Percentiles rank a stretch among this genome's conserved stretches.
These are phyloP conservation scores for Erodium moschatum DNA, from an alignment of 441 rosid genomes.

Conservation along the genomic window DNA sequence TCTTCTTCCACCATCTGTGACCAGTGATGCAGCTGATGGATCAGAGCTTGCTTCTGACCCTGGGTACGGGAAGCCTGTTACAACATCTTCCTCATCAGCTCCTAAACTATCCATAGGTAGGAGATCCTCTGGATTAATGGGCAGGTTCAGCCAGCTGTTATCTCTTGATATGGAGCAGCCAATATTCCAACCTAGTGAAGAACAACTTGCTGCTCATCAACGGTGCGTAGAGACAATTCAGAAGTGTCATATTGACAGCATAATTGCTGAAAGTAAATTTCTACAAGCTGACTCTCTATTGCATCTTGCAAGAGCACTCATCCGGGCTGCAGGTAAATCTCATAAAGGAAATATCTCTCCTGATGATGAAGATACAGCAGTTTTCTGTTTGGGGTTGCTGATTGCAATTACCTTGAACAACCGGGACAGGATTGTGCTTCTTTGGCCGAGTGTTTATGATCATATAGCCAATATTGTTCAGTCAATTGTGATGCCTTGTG, in stretches of 20 bases:
- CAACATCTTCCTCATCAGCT: slow-evolving; percentile 50
- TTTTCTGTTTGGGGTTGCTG: slow-evolving; percentile 85
- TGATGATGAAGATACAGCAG: slow-evolving; percentile 91
- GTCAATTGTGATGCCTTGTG: slow-evolving; percentile 81
- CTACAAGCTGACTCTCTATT: slow-evolving; percentile 77
- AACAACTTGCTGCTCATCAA: slow-evolving; percentile 91
- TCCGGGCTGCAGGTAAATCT: slow-evolving; percentile 77
- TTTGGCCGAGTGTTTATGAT: slow-evolving; percentile 93
- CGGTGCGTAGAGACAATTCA: slow-evolving; percentile 76
- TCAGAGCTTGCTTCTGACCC: slow-evolving; percentile 72
- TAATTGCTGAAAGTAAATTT: slow-evolving; percentile 87
- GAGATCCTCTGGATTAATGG: slow-evolving; percentile 90
- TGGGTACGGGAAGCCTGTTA: slow-evolving; percentile 60
- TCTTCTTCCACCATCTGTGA: slow-evolving; percentile 93
- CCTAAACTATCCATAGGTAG: slow-evolving; percentile 53
- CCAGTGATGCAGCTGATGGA: slow-evolving; percentile 93
- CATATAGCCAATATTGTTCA: slow-evolving; percentile 86
- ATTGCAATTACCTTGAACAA: slow-evolving; percentile 89
- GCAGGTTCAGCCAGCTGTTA: slow-evolving; percentile 86
- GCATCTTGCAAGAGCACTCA: slow-evolving; percentile 78
- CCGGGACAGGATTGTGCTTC: slow-evolving; percentile 75
- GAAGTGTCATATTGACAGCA: slow-evolving; percentile 85
- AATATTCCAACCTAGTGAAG: slow-evolving; percentile 77
- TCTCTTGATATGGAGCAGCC: slow-evolving; percentile 95
- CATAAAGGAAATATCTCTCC: slow-evolving; percentile 62